Conservation (phyloP, 345 rosid genomes). For the Lumnitzera racemosa region DNA sequence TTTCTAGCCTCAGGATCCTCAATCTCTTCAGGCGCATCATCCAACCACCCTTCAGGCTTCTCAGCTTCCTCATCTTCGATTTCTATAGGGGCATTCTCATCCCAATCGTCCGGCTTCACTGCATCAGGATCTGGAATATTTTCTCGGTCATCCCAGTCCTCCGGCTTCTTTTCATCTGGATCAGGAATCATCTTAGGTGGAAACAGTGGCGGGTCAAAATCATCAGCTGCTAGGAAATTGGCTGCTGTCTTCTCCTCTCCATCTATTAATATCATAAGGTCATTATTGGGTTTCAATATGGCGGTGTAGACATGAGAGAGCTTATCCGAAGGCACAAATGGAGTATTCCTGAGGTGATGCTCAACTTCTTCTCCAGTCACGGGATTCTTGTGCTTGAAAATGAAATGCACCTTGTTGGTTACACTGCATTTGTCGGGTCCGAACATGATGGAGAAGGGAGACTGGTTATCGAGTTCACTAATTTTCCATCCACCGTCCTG, state of each 20-base stretch:
- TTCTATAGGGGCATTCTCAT: slow-evolving; percentile 43
- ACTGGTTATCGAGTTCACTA: slow-evolving; percentile 28
- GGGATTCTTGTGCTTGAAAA: slow-evolving; percentile 46
- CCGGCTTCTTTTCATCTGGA: slow-evolving; percentile 42
- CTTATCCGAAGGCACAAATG: slow-evolving; percentile 39
- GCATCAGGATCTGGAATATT: slow-evolving; percentile 41
- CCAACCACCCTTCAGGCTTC: slow-evolving; percentile 60
- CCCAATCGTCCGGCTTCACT: slow-evolving; percentile 53
- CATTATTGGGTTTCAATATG: slow-evolving; percentile 32
- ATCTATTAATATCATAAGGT: slow-evolving; percentile 35
- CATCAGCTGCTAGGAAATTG: slow-evolving; percentile 34
- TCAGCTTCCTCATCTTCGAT: slow-evolving; percentile 40
- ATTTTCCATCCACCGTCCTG: slow-evolving; percentile 42
- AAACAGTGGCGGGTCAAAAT: slow-evolving; percentile 44
- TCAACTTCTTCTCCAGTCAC: slow-evolving; percentile 38
- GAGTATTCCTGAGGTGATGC: slow-evolving; percentile 47
- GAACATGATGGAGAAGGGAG: slow-evolving; percentile 53
- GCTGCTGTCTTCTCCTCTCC: slow-evolving; percentile 43
- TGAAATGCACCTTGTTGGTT: slow-evolving; percentile 58
- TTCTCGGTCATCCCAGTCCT: slow-evolving; percentile 48
- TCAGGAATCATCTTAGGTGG: slow-evolving; percentile 45
- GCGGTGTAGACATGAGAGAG: slow-evolving; percentile 55
- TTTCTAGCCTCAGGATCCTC: slow-evolving; percentile 51
- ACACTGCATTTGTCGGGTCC: slow-evolving; percentile 57
- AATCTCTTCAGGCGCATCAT: slow-evolving; percentile 44